Evolutionary conservation across 208 protist genomes (phyloP).

Genomic region (Polymyxa betae): DNA sequence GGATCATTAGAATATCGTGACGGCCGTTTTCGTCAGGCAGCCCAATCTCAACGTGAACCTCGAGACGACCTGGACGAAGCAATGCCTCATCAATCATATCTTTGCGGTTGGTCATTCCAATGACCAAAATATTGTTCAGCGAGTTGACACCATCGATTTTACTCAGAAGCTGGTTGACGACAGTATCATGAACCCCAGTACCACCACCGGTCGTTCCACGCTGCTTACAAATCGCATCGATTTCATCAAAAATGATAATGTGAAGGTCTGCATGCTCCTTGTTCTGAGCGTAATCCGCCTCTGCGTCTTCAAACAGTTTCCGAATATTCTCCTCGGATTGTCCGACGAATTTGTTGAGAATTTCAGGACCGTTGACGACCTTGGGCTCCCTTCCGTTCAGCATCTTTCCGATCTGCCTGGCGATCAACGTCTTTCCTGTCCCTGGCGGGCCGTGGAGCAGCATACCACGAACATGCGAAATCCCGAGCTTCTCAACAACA

Average conservation of each 20-base stretch:
- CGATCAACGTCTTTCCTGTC: slow-evolving; percentile 99
- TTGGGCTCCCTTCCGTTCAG: slow-evolving; percentile 94
- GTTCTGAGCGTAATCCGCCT: slow-evolving; percentile 82
- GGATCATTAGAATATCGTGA: slow-evolving; percentile 97
- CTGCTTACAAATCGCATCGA: slow-evolving; percentile 98
- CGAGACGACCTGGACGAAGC: slow-evolving; percentile 96
- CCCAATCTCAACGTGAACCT: slow-evolving; percentile 95
- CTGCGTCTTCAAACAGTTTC: slow-evolving; percentile 96
- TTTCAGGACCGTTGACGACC: slow-evolving; percentile 94
- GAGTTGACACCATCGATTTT: slow-evolving; percentile 96
- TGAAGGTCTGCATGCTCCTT: slow-evolving; percentile 84
- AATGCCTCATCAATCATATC: slow-evolving; percentile 99
- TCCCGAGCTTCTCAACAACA: slow-evolving; percentile 90
- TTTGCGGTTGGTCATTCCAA: slow-evolving; percentile 98
- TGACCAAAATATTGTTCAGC: slow-evolving; percentile 99
- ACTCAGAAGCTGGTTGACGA: slow-evolving; percentile 99
- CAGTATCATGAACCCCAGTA: slow-evolving; percentile 90
- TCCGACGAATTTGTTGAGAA: slow-evolving; percentile 94
- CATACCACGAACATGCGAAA: slow-evolving; percentile 97
- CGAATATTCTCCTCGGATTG: slow-evolving; percentile 98
- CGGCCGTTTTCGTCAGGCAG: slow-evolving; percentile 96
- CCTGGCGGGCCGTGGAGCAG: slow-evolving; percentile 97
- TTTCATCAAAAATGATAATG: slow-evolving; percentile 99
- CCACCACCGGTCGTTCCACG: slow-evolving; percentile 85
- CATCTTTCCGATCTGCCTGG: slow-evolving; percentile 98